phyloP scores from a whole-genome alignment of 306 rosid genomes.

The Leucaena leucocephala region DNA sequence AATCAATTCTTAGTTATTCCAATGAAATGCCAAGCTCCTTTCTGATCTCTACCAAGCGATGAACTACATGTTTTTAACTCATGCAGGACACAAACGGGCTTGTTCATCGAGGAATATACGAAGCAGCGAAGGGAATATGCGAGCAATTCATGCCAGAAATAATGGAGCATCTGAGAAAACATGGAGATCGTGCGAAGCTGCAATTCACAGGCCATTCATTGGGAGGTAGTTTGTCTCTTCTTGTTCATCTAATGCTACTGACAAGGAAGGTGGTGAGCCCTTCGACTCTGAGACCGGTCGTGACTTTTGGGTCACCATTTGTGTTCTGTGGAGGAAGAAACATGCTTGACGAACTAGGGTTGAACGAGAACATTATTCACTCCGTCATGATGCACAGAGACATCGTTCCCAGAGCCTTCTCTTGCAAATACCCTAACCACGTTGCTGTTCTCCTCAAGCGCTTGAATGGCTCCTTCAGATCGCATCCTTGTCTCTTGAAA shows the following conservation, averaged over 20 bases:
- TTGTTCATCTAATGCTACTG: constrained; percentile 83
- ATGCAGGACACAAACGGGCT: constrained; percentile 70
- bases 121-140: constrained; percentile 93
- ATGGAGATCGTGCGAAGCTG: constrained; percentile 77
- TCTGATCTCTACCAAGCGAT: too few species aligned
- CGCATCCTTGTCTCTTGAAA: constrained; percentile 78
- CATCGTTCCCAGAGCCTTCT: constrained; percentile 94
- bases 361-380: constrained; percentile 71
- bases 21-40: neutral
- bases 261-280: constrained; percentile 62
- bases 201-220: constrained; percentile 94
- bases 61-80: neutral
- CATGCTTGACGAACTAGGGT: constrained; percentile 59
- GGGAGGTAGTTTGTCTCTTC: constrained; percentile 92
- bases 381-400: constrained; percentile 94
- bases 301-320: constrained; percentile 90
- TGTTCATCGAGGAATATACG: constrained; percentile 95
- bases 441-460: constrained; percentile 76
- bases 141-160: constrained; percentile 86
- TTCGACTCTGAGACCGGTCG: constrained; percentile 71
- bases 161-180: constrained; percentile 60
- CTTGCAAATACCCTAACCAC: constrained; percentile 88
- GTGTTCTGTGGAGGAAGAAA: constrained; percentile 87
- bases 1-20: neutral
- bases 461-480: constrained; percentile 63